Evolutionary conservation across 345 rosid genomes (phyloP).

Genomic region (Xanthoceras sorbifolium): DNA sequence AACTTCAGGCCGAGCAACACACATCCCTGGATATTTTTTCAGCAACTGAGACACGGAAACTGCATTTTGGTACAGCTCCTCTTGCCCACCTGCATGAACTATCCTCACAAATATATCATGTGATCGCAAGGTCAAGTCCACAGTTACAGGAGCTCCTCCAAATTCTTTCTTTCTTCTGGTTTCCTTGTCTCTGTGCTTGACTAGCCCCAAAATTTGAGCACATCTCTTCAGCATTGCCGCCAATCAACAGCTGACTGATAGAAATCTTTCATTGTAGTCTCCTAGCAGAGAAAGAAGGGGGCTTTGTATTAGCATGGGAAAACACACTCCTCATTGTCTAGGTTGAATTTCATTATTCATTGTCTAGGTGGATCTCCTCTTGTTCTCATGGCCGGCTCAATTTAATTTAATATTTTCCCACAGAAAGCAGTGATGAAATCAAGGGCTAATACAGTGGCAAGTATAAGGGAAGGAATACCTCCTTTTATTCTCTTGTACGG

Average conservation of each 20-base stretch:
- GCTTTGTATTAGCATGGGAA: slow-evolving; percentile 7
- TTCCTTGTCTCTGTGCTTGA: slow-evolving; percentile 17
- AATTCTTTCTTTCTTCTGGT: slow-evolving; percentile 22
- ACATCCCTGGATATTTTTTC: slow-evolving; percentile 61
- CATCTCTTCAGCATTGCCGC: slow-evolving; percentile 40
- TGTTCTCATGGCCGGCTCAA: slow-evolving; percentile 37
- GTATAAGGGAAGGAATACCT: slow-evolving; percentile 1
- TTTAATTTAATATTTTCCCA: slow-evolving; percentile 11
- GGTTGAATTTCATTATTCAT: slow-evolving; percentile 15
- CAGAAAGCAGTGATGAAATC: slow-evolving; percentile 33
- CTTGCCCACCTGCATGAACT: slow-evolving; percentile 56
- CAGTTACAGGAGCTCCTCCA: slow-evolving; percentile 23
- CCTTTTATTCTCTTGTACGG: slow-evolving; percentile 23
- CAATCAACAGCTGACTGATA: slow-evolving; percentile 24
- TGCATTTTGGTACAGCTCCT: slow-evolving; percentile 43
- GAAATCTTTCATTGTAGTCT: slow-evolving; percentile 17
- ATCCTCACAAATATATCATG: slow-evolving; percentile 44
- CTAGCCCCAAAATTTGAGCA: slow-evolving; percentile 27
- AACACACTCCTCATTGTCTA: slow-evolving; percentile 1
- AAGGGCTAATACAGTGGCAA: slow-evolving; percentile 25
- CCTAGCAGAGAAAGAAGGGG: slow-evolving; percentile 9
- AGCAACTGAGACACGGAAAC: slow-evolving; percentile 46
- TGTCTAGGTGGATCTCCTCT: slow-evolving; percentile 18
- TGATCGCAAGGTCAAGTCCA: slow-evolving; percentile 32
- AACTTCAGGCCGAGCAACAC: slow-evolving; percentile 55